Conservation (phyloP, 2,329 filamentous ascomycete genomes). For the Mycocentrospora acerina region DNA sequence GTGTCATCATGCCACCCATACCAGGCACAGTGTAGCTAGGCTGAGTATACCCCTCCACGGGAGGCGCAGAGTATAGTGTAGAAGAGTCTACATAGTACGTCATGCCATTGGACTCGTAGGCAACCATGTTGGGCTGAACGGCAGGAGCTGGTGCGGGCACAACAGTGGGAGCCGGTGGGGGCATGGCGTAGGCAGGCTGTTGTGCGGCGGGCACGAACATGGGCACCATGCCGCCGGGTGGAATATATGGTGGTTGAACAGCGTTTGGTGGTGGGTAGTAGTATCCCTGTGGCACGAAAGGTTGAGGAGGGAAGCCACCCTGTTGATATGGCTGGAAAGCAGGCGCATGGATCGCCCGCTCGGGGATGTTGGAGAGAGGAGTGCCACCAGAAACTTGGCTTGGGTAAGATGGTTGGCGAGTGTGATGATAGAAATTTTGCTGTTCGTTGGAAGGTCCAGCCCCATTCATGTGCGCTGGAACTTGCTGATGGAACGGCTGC, state of each 20-base stretch:
- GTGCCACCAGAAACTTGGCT: slow-evolving; percentile 73
- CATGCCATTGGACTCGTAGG: slow-evolving; percentile 92
- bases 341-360: slow-evolving; percentile 85
- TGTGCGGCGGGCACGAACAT: slow-evolving; percentile 61
- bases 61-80: slow-evolving; percentile 58
- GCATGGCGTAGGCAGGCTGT: slow-evolving; percentile 49
- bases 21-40: slow-evolving; percentile 59
- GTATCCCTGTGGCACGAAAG: slow-evolving; percentile 51
- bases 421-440: slow-evolving; percentile 59
- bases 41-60: slow-evolving; percentile 47
- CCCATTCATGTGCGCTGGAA: slow-evolving; percentile 73
- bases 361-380: slow-evolving; percentile 87
- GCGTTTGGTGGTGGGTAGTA: slow-evolving; percentile 60
- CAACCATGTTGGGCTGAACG: slow-evolving; percentile 59
- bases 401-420: slow-evolving; percentile 68
- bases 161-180: slow-evolving; percentile 34
- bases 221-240: slow-evolving; percentile 52
- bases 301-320: slow-evolving; percentile 54
- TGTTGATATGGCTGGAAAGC: slow-evolving; percentile 73
- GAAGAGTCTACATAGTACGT: slow-evolving; percentile 89
- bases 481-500: slow-evolving; percentile 91
- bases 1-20: slow-evolving; percentile 80
- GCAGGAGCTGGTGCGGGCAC: slow-evolving; percentile 35
- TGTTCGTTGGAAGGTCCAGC: slow-evolving; percentile 52
- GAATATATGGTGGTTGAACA: slow-evolving; percentile 46